These are phyloP conservation scores for Sugiyamaella pinicola DNA, from an alignment of 1,139 yeast genomes.

Conservation along the genomic window DNA sequence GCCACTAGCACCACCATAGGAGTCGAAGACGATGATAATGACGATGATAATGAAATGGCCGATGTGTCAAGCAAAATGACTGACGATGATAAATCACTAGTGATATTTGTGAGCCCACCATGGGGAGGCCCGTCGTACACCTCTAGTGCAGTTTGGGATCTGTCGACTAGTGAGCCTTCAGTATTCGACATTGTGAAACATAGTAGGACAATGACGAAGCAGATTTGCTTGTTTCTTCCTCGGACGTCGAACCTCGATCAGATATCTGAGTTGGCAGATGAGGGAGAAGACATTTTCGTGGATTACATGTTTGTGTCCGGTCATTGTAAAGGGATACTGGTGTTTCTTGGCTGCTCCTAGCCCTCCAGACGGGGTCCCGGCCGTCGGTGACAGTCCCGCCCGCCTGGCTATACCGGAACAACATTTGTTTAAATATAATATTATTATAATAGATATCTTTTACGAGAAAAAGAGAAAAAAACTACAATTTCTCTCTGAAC, in stretches of 20 bases:
- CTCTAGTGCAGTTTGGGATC: constrained; percentile 50
- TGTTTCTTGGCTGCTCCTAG: constrained; percentile 25
- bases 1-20: no score
- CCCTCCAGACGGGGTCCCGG: background rate
- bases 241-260: constrained; percentile 65
- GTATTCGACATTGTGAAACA: constrained; percentile 39
- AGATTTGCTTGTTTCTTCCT: constrained; percentile 76
- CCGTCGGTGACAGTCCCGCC: background rate
- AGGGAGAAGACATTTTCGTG: constrained; percentile 21
- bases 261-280: constrained; percentile 27
- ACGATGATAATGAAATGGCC: background rate
- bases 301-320: constrained; percentile 31
- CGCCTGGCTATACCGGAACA: no score
- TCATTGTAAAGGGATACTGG: constrained; percentile 30
- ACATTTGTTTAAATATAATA: no score
- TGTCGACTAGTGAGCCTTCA: constrained; percentile 36
- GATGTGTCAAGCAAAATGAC: background rate
- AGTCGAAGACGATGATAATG: no score
- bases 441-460: no score
- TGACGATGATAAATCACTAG: constrained; percentile 27
- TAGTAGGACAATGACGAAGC: constrained; percentile 54
- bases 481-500: constrained; percentile 41
- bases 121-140: constrained; percentile 92
- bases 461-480: no score
- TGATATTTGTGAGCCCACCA: constrained; percentile 86